Conservation (phyloP, 2,329 filamentous ascomycete genomes). For the Aspergillus chevalieri region DNA sequence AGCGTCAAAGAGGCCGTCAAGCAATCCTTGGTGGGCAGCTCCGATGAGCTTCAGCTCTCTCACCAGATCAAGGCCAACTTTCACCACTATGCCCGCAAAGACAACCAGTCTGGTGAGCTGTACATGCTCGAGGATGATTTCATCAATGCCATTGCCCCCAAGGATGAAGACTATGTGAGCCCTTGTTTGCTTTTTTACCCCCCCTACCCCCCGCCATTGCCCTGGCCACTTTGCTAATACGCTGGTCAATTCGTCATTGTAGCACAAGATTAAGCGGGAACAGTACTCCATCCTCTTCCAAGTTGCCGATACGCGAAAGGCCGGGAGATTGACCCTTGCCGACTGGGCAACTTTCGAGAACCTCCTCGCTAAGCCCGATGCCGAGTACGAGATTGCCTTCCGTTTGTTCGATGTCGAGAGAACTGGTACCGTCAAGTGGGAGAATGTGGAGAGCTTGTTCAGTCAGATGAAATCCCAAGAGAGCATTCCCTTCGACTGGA, state of each 20-base stretch:
- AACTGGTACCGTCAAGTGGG: slow-evolving; percentile 79
- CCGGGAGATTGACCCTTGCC: slow-evolving; percentile 67
- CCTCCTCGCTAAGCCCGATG: slow-evolving; percentile 85
- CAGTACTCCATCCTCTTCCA: slow-evolving; percentile 92
- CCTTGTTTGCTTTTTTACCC: neutral
- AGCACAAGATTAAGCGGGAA: slow-evolving; percentile 97
- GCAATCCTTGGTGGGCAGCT: slow-evolving; percentile 66
- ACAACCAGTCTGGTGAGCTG: slow-evolving; percentile 67
- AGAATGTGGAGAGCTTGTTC: slow-evolving; percentile 78
- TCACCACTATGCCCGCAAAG: slow-evolving; percentile 66
- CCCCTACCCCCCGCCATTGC: neutral
- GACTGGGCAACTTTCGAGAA: slow-evolving; percentile 96
- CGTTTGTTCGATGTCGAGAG: slow-evolving; percentile 86
- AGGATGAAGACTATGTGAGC: slow-evolving; percentile 84
- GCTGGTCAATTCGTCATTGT: slow-evolving; percentile 12
- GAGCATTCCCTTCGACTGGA: slow-evolving; percentile 92
- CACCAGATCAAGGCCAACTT: slow-evolving; percentile 72
- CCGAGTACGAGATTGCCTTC: slow-evolving; percentile 98
- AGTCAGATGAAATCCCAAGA: slow-evolving; percentile 80
- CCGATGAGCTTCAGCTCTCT: slow-evolving; percentile 58
- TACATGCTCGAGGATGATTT: slow-evolving; percentile 84
- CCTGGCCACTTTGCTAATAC: neutral
- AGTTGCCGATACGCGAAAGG: slow-evolving; percentile 73
- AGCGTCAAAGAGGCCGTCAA: slow-evolving; percentile 66
- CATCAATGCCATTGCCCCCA: slow-evolving; percentile 80